phyloP scores from a whole-genome alignment of 331 rosid genomes.

The Arachis monticola region DNA sequence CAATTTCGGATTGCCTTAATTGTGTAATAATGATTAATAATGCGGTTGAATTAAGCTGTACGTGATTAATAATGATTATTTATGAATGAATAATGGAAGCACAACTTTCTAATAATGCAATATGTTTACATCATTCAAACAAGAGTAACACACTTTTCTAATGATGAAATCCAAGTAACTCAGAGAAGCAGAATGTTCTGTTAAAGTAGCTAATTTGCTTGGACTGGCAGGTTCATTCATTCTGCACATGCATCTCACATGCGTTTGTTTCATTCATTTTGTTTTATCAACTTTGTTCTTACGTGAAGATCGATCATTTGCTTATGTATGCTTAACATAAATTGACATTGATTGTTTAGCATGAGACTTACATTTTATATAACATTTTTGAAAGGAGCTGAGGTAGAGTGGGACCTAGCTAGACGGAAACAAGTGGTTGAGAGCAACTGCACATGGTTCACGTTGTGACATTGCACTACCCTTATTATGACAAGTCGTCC shows the following conservation, averaged over 20 bases:
- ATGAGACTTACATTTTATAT: no score
- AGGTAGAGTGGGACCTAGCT: not conserved
- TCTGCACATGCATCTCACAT: conserved; percentile 26
- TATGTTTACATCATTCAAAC: not conserved
- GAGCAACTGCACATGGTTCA: not conserved
- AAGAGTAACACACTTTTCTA: no score
- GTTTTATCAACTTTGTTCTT: no score
- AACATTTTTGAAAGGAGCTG: no score
- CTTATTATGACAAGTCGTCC: not conserved
- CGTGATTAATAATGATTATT: conserved; percentile 20
- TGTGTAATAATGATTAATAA: not conserved
- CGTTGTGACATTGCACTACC: not conserved
- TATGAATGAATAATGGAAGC: not conserved
- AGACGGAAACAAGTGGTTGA: conserved; percentile 4
- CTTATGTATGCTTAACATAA: not conserved
- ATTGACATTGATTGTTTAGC: not conserved
- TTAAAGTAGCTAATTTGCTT: not conserved
- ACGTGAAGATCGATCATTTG: not conserved
- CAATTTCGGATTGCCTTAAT: no score
- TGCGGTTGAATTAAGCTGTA: conserved; percentile 35
- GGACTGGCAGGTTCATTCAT: not conserved
- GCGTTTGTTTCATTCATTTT: not conserved
- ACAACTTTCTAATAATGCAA: conserved; percentile 33
- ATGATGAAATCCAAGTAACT: not conserved
- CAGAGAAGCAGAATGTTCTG: not conserved